Evolutionary conservation across 768 basidiomycete genomes (phyloP).

Genomic region (Boletus rubescentipes): DNA sequence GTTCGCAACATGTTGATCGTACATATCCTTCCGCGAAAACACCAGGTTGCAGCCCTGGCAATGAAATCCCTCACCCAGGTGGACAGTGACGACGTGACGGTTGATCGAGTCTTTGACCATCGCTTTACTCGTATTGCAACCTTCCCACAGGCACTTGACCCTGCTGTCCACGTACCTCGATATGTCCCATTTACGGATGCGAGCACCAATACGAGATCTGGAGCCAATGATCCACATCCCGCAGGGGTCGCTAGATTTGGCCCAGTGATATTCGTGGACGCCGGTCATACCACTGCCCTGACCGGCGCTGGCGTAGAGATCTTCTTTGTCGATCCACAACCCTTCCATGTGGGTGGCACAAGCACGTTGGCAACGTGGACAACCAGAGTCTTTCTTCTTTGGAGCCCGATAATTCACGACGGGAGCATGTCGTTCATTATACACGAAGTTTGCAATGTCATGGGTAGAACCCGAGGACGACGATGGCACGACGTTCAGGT

Average conservation of each 20-base stretch:
- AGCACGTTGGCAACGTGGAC: background rate
- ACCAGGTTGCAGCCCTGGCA: too few species aligned
- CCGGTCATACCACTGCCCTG: background rate
- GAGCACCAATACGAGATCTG: background rate
- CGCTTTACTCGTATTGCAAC: too few species aligned
- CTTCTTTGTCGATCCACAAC: constrained; percentile 3
- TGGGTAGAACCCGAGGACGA: too few species aligned
- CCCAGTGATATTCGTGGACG: constrained; percentile 14
- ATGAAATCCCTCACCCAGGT: too few species aligned
- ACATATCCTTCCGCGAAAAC: too few species aligned
- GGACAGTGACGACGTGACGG: too few species aligned
- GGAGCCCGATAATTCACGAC: background rate
- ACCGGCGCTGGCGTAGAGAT: background rate
- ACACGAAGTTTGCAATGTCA: background rate
- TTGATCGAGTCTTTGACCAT: too few species aligned
- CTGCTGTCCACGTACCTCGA: background rate
- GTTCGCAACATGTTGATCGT: too few species aligned
- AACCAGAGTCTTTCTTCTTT: background rate
- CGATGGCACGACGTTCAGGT: too few species aligned
- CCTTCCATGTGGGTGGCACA: background rate
- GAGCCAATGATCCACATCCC: constrained; percentile 13
- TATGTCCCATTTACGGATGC: constrained; percentile 10
- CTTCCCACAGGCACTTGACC: too few species aligned
- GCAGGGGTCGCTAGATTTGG: background rate
- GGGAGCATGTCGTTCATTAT: background rate